These are phyloP conservation scores for Populus nigra DNA, from an alignment of 345 rosid species.

Conservation along the genomic window DNA sequence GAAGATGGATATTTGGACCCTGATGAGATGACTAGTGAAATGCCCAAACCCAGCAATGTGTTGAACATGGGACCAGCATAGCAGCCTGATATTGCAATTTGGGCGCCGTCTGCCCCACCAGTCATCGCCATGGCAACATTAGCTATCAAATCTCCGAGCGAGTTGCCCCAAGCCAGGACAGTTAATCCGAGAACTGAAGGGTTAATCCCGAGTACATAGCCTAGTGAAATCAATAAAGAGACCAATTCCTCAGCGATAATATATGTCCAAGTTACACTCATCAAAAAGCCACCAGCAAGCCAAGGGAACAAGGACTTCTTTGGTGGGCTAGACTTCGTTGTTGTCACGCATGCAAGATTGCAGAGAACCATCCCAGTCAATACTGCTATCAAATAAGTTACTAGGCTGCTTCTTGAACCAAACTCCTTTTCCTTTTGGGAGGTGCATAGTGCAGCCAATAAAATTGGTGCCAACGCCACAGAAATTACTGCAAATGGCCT, in stretches of 20 bases:
- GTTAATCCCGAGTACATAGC: conserved; percentile 61
- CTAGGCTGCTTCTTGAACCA: conserved; percentile 36
- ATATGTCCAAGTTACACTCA: conserved; percentile 92
- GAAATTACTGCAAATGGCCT: conserved; percentile 67
- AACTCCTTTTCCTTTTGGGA: conserved; percentile 33
- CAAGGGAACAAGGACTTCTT: conserved; percentile 57
- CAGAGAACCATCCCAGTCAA: conserved; percentile 59
- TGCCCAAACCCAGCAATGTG: conserved; percentile 71
- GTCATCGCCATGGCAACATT: conserved; percentile 74
- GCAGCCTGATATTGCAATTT: conserved; percentile 88
- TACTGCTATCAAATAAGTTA: conserved; percentile 47
- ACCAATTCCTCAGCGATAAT: conserved; percentile 78
- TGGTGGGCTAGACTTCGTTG: conserved; percentile 62
- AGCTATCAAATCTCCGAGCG: conserved; percentile 81
- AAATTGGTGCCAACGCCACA: conserved; percentile 62
- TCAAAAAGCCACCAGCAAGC: conserved; percentile 75
- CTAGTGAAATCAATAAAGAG: conserved; percentile 63
- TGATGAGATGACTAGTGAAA: conserved; percentile 60
- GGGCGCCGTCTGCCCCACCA: conserved; percentile 75
- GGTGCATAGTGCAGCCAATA: conserved; percentile 55
- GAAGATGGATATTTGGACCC: conserved; percentile 56
- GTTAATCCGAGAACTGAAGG: conserved; percentile 85
- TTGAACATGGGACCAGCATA: conserved; percentile 93
- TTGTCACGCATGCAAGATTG: conserved; percentile 52
- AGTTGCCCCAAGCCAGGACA: conserved; percentile 95